Conservation (phyloP, 2,329 filamentous ascomycete genomes). For the Aspergillus puulaauensis region DNA sequence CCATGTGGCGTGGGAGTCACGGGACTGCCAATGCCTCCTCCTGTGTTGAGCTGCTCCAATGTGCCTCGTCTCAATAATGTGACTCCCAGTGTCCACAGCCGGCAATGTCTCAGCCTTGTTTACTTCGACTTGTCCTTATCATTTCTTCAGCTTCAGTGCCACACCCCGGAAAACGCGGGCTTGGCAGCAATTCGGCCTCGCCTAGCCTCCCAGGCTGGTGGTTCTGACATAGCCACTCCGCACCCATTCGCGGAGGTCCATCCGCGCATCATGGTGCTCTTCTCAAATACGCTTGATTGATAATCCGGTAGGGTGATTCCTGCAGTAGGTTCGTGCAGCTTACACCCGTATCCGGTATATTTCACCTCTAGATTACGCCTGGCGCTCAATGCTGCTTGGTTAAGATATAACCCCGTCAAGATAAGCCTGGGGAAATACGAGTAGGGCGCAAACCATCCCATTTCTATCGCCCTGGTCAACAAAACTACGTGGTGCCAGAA, state of each 20-base stretch:
- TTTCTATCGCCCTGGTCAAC: background rate
- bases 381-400: background rate
- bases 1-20: background rate
- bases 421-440: background rate
- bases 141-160: background rate
- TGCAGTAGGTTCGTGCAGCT: background rate
- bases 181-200: background rate
- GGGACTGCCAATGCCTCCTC: background rate
- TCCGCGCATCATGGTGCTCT: background rate
- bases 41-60: background rate
- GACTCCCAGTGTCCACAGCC: background rate
- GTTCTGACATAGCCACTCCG: background rate
- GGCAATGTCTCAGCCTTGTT: background rate
- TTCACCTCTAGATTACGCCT: background rate
- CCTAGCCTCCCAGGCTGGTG: background rate
- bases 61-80: background rate
- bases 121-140: background rate
- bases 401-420: background rate
- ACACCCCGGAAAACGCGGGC: background rate
- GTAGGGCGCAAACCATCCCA: background rate
- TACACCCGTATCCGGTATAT: background rate
- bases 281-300: background rate
- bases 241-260: background rate
- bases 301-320: background rate
- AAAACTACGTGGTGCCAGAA: background rate